A percentile compares a stretch with the other conserved stretches of the same genome.
These are phyloP conservation scores for Pisolithus albus DNA, from an alignment of 768 basidiomycete genomes.

Conservation along the genomic window DNA sequence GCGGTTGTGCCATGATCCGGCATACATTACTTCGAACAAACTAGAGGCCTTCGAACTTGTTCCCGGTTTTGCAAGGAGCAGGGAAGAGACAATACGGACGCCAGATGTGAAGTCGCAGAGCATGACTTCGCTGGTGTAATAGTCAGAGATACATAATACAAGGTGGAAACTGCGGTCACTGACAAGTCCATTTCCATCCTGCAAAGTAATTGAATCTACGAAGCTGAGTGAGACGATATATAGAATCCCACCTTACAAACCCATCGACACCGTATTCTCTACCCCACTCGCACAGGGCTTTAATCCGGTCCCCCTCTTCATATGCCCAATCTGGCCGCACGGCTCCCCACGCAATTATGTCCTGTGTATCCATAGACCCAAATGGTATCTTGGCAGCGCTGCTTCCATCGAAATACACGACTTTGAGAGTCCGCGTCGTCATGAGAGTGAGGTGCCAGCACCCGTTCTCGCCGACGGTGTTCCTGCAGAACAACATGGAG, in stretches of 20 bases:
- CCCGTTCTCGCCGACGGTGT: background rate
- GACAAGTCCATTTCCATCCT: background rate
- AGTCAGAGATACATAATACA: background rate
- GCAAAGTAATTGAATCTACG: background rate
- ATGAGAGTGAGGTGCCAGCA: conserved; percentile 8
- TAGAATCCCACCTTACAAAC: background rate
- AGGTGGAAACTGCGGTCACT: background rate
- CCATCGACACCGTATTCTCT: background rate
- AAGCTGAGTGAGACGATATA: background rate
- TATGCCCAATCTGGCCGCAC: background rate
- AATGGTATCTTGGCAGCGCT: conserved; percentile 28
- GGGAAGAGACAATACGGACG: too few relatives aligned
- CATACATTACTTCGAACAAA: conserved; percentile 19
- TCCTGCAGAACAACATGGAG: conserved; percentile 26
- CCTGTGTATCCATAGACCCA: background rate
- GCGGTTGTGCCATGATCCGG: conserved; percentile 36
- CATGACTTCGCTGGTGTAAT: too few relatives aligned
- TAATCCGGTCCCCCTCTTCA: background rate
- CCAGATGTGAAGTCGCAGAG: too few relatives aligned
- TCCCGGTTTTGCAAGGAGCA: too few relatives aligned
- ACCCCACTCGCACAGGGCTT: background rate
- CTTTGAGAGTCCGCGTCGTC: conserved; percentile 29
- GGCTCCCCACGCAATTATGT: background rate
- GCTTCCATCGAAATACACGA: conserved; percentile 48
- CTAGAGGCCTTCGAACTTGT: background rate